Evolutionary conservation across 148 eudicot species (phyloP).

Genomic region (Persicaria tinctoria): DNA sequence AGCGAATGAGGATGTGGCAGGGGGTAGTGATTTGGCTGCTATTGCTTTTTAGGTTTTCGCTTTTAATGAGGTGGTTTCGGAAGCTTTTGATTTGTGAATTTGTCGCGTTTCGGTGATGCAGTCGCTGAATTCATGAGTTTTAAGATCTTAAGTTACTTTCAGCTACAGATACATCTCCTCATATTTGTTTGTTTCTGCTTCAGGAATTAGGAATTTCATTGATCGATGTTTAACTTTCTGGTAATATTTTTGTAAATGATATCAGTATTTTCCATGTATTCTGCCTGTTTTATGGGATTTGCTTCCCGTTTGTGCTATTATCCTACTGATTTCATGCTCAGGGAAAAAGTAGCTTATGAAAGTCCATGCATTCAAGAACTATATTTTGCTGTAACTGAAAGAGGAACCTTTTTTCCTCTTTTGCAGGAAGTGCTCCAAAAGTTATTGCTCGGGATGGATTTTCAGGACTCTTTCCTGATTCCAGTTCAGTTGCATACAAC

Average conservation of each 20-base stretch:
- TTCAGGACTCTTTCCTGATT: too few relatives aligned
- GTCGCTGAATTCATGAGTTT: neutral
- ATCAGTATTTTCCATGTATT: neutral
- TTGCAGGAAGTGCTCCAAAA: too few relatives aligned
- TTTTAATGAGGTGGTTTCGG: neutral
- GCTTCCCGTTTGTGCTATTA: neutral
- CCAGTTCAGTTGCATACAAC: too few relatives aligned
- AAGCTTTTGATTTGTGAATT: neutral
- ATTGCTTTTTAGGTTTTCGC: neutral
- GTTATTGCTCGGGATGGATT: too few relatives aligned
- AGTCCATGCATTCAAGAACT: neutral
- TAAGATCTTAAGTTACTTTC: neutral
- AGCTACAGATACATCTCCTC: neutral
- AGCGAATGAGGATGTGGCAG: neutral
- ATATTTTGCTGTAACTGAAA: too few relatives aligned
- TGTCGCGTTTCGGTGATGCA: neutral
- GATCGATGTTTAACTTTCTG: too few relatives aligned
- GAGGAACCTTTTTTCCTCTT: too few relatives aligned
- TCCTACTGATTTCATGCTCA: neutral
- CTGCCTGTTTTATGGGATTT: neutral
- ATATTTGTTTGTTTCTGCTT: neutral
- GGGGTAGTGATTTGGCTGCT: neutral
- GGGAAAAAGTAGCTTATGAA: neutral
- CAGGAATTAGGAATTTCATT: neutral
- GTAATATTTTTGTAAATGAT: neutral